These are phyloP conservation scores for Parathielavia appendiculata DNA, from an alignment of 495 filamentous ascomycete genomes.

Conservation along the genomic window DNA sequence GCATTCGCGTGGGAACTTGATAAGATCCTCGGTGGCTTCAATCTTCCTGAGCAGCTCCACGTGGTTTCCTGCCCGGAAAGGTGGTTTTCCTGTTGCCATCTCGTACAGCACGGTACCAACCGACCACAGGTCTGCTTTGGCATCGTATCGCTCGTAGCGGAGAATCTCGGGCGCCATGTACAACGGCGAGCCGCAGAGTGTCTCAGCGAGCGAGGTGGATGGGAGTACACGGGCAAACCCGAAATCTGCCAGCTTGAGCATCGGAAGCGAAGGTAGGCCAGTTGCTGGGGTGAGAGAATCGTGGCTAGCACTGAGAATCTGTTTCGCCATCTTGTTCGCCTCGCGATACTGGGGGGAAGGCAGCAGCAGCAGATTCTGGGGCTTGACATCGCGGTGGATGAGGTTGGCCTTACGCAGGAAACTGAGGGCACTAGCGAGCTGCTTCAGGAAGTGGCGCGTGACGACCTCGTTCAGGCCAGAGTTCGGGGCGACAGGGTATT, in stretches of 20 bases:
- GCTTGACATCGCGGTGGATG: slow-evolving; percentile 96
- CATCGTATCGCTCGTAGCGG: slow-evolving; percentile 94
- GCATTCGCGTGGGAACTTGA: slow-evolving; percentile 72
- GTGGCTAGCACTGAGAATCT: slow-evolving; percentile 58
- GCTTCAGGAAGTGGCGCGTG: slow-evolving; percentile 91
- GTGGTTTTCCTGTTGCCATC: slow-evolving; percentile 86
- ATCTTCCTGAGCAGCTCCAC: slow-evolving; percentile 90
- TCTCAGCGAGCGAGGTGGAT: slow-evolving; percentile 85
- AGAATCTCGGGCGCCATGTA: slow-evolving; percentile 99
- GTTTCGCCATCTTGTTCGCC: slow-evolving; percentile 36
- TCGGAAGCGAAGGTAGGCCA: slow-evolving; percentile 81
- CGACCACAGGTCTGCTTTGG: slow-evolving; percentile 95
- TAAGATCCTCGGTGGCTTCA: slow-evolving; percentile 75
- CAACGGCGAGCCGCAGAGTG: slow-evolving; percentile 92
- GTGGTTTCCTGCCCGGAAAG: slow-evolving; percentile 88
- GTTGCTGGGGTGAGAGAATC: slow-evolving; percentile 73
- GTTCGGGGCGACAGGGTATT: slow-evolving; percentile 76
- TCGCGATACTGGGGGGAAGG: slow-evolving; percentile 65
- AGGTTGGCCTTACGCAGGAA: slow-evolving; percentile 80
- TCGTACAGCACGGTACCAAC: slow-evolving; percentile 92
- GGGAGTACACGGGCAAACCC: slow-evolving; percentile 91
- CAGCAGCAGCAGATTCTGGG: slow-evolving; percentile 88
- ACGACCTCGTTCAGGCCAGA: slow-evolving; percentile 90
- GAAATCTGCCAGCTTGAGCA: slow-evolving; percentile 96
- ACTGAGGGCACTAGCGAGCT: slow-evolving; percentile 85